Evolutionary conservation across 2,329 filamentous ascomycete species (phyloP).

Genomic region (Ceratocystis huliohia): DNA sequence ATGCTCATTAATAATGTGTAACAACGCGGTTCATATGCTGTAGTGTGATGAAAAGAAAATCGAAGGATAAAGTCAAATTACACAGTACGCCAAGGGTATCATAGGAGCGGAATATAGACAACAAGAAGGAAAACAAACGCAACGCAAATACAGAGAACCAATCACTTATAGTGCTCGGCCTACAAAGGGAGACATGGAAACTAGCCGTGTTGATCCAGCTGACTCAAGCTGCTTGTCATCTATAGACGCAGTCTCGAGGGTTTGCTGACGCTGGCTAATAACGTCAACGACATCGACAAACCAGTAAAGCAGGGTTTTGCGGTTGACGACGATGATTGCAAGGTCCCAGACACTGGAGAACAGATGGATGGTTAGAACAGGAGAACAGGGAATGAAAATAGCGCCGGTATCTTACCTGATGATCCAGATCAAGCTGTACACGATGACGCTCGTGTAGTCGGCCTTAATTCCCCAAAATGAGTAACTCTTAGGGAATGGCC

Average conservation of each 20-base stretch:
- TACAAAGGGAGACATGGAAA: conserved; percentile 4
- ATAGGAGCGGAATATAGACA: background rate
- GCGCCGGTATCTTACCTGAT: conserved; percentile 25
- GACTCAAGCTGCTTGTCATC: conserved; percentile 1
- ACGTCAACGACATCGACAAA: conserved; percentile 10
- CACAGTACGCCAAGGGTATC: conserved; percentile 1
- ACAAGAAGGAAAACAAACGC: background rate
- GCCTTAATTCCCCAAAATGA: conserved; percentile 30
- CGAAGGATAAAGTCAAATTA: background rate
- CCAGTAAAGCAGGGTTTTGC: conserved; percentile 15
- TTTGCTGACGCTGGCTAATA: background rate
- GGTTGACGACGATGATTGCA: conserved; percentile 19
- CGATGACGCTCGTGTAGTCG: conserved; percentile 26
- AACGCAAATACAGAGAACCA: background rate
- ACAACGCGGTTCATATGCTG: background rate
- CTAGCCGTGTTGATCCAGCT: background rate
- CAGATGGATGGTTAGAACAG: background rate
- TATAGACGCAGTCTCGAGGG: background rate
- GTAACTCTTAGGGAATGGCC: conserved; percentile 30
- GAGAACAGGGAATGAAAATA: background rate
- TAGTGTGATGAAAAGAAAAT: background rate
- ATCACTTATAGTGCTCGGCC: conserved; percentile 10
- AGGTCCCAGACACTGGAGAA: conserved; percentile 21
- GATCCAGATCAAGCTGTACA: conserved; percentile 30
- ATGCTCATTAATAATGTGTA: background rate